Evolutionary conservation across 2,329 filamentous ascomycete species (phyloP), one percentile per base, ranked within the genome.

Genomic region (Magnaporthiopsis incrustans): DNA sequence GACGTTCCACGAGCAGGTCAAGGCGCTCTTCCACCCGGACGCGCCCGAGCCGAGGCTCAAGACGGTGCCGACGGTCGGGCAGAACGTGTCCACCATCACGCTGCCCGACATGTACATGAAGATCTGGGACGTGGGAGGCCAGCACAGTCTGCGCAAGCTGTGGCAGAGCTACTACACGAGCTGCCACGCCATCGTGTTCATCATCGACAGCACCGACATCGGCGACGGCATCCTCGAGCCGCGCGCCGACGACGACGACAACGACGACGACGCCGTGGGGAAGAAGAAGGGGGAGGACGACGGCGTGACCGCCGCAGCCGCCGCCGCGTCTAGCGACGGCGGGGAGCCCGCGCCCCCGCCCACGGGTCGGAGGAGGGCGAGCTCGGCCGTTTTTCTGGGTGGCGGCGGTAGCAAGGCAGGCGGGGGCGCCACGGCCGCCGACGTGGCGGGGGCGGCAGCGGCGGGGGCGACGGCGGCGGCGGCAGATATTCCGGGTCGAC

Each of bases 71-170:
- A 99, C 95, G 26, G 94, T 98, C 70, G 95, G 95, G 68, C 95
- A 98, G 76, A 98, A 98, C 77, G 93, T 98, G 68, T 90, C 91
- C 67, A 95, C 93, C 60, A 91, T 99, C 73, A 87, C 90, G 27
- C 83, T 98, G 30, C 89, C 92, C 22, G 92, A 97, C 76, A 94
- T 97, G 86, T 97, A 98, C 81, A 83, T 99, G 73, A 97, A 97
- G 81, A 90, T 99, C 71, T 98, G 95, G 95, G 95, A 99, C 74
- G 92, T 99, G 0, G 95, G 95, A 68, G 95, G 95, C 8, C 95
- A 99, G 77, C 87, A 95, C 73, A 89, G 86, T 33, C 84, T 99
- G 73, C 89, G 95, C 67, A 89, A 89, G 67, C 85, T 98, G 38
- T 99, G 95, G 95, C 92, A 97, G 76, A 92, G 88, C 76, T 99